Base-by-base conservation (phyloP, 1,139 yeast genomes). In the Suzukiozyma palmioleophila region DNA sequence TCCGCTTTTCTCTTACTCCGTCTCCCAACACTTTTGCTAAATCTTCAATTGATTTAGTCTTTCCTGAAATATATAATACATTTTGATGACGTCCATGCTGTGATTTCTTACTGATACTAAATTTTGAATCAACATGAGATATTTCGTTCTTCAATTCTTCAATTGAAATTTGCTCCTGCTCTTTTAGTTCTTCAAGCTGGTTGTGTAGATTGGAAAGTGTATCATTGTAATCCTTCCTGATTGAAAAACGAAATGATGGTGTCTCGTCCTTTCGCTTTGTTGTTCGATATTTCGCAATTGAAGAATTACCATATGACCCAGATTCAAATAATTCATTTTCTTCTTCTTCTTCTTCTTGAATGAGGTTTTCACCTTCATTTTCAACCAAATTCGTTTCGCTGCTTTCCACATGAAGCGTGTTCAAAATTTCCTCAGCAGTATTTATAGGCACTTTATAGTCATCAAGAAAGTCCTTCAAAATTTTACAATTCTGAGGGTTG, bases 51-150 rank as follows among this genome's bases (percentile, higher is more conserved):
- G 59, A 59, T 35, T 60, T 60, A 15, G 51, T 51, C 33, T 57
- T 61, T 1, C 73, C 72, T 6, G 60, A 50, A n/a, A 70, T 54
- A 37, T 58, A 52, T 18, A 70, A 49, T 1, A 67, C 64, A 44
- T 71, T 66, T 15, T 43, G 38, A 41, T 52, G 59, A 24, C 65
- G 52, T 0, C 70, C 69, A 39, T 60, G 62, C 27, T 56, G 62
- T 3, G 46, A 52, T 33, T 62, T 66, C 38, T 60, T 63, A 12
- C 46, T 41, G 1, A 67, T 48, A 1, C 45, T 47, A 3, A 67
- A 45, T 39, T 63, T 64, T 0, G 60, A 52, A 40, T 69, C 75
- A 13, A 64, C 48, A 33, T 48, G 42, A 1, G 41, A 26, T 2
- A 73, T 49, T 3, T 44, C 36, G 0, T 40, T 26, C 15, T 53